Conservation (phyloP, 1,284 basidiomycete genomes). For the Puccinia horiana region DNA sequence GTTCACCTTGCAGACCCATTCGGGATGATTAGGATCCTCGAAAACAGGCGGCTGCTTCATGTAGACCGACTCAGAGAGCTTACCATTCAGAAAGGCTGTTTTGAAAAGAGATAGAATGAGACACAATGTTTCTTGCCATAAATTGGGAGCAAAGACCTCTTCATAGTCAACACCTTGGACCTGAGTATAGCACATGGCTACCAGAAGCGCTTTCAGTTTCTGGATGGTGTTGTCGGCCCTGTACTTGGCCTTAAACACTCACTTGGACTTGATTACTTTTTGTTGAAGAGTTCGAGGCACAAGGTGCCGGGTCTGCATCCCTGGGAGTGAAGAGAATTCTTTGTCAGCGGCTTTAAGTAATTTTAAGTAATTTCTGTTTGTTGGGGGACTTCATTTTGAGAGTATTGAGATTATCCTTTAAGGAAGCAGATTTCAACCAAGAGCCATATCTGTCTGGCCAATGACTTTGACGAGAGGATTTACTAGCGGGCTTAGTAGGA, state of each 20-base stretch:
- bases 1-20: neutral
- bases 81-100: neutral
- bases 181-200: no score
- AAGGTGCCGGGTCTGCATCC: neutral
- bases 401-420: conserved; percentile 52
- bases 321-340: neutral
- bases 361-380: neutral
- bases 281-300: neutral
- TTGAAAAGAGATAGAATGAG: neutral
- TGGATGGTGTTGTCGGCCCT: conserved; percentile 44
- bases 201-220: no score
- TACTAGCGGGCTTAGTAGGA: no score
- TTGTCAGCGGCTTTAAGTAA: neutral
- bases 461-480: neutral
- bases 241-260: conserved; percentile 20
- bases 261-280: conserved; percentile 10
- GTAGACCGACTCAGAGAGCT: neutral
- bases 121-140: neutral
- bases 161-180: conserved; percentile 11
- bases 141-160: neutral
- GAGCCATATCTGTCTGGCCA: neutral
- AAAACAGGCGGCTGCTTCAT: conserved; percentile 19
- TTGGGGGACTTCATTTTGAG: neutral
- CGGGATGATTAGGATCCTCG: neutral
- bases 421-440: neutral